Evolutionary conservation across 345 rosid genomes (phyloP).

Genomic region (Carallia pectinifolia): DNA sequence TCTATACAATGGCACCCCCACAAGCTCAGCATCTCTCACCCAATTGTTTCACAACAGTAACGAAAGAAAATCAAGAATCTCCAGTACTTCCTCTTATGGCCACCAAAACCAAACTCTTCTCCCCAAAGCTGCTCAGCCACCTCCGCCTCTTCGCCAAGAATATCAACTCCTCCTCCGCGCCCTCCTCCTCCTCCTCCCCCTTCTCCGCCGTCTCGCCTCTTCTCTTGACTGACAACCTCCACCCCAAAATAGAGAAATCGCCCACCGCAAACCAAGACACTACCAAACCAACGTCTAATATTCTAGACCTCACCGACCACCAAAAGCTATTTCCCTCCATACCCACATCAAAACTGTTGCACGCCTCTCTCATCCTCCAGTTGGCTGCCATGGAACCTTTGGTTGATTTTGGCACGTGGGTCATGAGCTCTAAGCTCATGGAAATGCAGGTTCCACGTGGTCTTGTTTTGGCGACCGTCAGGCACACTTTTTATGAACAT

Average conservation of each 20-base stretch:
- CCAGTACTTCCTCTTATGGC: no score
- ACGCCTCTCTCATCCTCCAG: slow-evolving; percentile 50
- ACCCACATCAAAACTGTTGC: slow-evolving; percentile 48
- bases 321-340: slow-evolving; percentile 50
- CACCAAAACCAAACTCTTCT: slow-evolving; percentile 32
- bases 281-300: neutral
- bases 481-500: slow-evolving; percentile 67
- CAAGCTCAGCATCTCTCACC: no score
- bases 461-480: slow-evolving; percentile 33
- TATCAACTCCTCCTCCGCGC: slow-evolving; percentile 43
- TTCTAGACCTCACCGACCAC: slow-evolving; percentile 51
- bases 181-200: slow-evolving; percentile 23
- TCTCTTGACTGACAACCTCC: slow-evolving; percentile 21
- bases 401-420: slow-evolving; percentile 73
- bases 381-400: slow-evolving; percentile 51
- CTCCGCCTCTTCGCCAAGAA: slow-evolving; percentile 34
- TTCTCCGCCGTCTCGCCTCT: slow-evolving; percentile 11
- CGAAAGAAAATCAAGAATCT: no score
- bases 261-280: neutral
- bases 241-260: neutral
- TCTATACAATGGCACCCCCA: no score
- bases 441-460: slow-evolving; percentile 41
- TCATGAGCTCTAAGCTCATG: slow-evolving; percentile 70
- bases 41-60: no score
- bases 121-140: slow-evolving; percentile 32